Evolutionary conservation across 176 grass and related monocot genomes (phyloP), one percentile per base, ranked within the genome.

Genomic region (Typha latifolia): DNA sequence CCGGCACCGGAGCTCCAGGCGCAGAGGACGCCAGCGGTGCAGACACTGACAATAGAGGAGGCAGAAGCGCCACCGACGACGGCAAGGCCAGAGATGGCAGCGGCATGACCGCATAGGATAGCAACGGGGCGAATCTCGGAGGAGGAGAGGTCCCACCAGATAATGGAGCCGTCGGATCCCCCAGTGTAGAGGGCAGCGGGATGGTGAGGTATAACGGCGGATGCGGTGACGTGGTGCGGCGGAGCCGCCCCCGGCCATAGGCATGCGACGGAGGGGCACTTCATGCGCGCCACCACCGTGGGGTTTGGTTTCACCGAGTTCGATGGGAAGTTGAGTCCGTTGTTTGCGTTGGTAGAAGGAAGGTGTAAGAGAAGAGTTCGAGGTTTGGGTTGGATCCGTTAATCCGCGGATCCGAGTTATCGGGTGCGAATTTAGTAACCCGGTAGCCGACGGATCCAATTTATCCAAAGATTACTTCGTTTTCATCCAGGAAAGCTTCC

Each of bases 181-280:
- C 84, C 87, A 24, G 91, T 96, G 82, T 81, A 96, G 80, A 96
- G 68, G 34, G 91, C 34, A 50, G 19, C 23, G 0, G 87, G 37
- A 10, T 43, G 6, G 37, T 10, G 37, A 1, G 37, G 43, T 31
- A 79, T 67, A 32, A 68, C 52, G 2, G 77, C 72, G 8, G 49
- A 77, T 16, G 87, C 73, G 4, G 87, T 96, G 74, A 96, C 65
- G 37, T 80, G 87, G 82, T 91, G 91, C 2, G 87, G 72, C 10
- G 91, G 91, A 65, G 84, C 84, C 13, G 82, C 80, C 43, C 85
- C 80, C 37, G 92, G 79, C 92, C 92, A 96, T 20, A 96, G 81
- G 48, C 84, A 87, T 1, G 85, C 85, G 70, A 91, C 92, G 51
- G 92, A 96, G 47, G 84, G 79, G 80, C 87, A 96, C 82, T 91